Base-by-base conservation (phyloP, 2,329 filamentous ascomycete genomes). In the Apiospora phragmitis region DNA sequence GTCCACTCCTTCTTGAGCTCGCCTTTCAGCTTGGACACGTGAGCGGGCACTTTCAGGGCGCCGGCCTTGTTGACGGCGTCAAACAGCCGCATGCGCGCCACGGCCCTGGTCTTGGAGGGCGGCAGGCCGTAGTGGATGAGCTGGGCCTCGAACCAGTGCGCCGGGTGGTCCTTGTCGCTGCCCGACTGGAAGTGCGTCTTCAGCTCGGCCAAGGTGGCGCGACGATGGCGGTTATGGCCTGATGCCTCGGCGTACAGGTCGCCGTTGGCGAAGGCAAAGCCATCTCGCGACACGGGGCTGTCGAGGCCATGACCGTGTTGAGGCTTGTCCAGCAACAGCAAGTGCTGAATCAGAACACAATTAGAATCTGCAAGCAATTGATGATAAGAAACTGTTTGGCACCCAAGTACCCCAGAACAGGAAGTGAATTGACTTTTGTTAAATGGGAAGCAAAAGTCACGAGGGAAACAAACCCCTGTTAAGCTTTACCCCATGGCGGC, bases 61-160 rank as follows among this genome's bases (percentile, higher is more conserved):
- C 83, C 84, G 12, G 18, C 35, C n/a, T n/a, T n/a, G 21, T 66
- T 67, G 71, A 90, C 76, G 9, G 88, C 88, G 72, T 89, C 86
- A n/a, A 87, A 83, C 21, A 92, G 79, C 2, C 89, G 81, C 80
- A 89, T 85, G 70, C 89, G 88, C 12, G 89, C 89, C 0, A 85
- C 84, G 29, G 87, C 84, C 79, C 91, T 91, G 62, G 84, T 83
- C 75, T 88, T 89, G 24, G 87, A 88, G 0, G 84, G 83, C 8
- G 81, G 82, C 0, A 92, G 81, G 1, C 88, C 89, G 79, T 91
- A 91, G 78, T 92, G 90, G 4, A 89, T 79, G 14, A 91, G 83
- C 72, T 92, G 89, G 0, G 89, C 88, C 72, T 89, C 85, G 71
- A 89, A 91, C 86, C 86, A 92, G 73, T 91, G 88, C 1, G 83